These are phyloP conservation scores for Linnemannia elongata DNA, from an alignment of 192 early-diverging fungal species.

Conservation along the genomic window DNA sequence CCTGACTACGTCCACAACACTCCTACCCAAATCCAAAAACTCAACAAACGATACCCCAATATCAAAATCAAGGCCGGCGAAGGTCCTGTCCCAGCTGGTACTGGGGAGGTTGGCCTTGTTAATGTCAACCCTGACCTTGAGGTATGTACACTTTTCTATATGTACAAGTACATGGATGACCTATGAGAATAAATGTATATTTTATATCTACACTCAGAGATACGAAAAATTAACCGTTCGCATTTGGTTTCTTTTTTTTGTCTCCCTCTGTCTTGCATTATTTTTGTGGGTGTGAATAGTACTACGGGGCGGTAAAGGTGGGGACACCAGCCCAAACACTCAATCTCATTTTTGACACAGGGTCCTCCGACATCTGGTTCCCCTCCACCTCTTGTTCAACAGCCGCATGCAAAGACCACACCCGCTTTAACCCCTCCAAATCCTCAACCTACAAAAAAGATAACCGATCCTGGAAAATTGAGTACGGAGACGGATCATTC, in stretches of 20 bases:
- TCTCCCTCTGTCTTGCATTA: neutral
- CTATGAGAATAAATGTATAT: neutral
- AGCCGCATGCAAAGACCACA: conserved; percentile 57
- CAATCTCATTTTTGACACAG: conserved; percentile 18
- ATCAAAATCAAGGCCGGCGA: neutral
- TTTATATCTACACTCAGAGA: neutral
- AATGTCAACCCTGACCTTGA: conserved; percentile 13
- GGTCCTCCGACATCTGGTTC: conserved; percentile 71
- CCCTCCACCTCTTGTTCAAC: conserved; percentile 58
- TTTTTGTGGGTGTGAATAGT: conserved; percentile 16
- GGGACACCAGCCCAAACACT: conserved; percentile 2
- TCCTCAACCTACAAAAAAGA: conserved; percentile 67
- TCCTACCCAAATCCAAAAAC: conserved; percentile 4
- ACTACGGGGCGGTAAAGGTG: conserved; percentile 9
- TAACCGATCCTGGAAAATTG: conserved; percentile 67
- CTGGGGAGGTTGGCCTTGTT: neutral
- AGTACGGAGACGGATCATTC: conserved; percentile 71
- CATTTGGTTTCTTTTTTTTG: neutral
- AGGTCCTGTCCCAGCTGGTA: neutral
- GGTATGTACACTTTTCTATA: neutral
- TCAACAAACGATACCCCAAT: conserved; percentile 14
- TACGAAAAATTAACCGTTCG: neutral
- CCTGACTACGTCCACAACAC: conserved; percentile 2
- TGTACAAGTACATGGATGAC: neutral
- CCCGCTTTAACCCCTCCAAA: conserved; percentile 59